Evolutionary conservation across 2,329 filamentous ascomycete genomes (phyloP), one percentile per base, ranked within the genome.

Genomic region (Colletotrichum liriopes): DNA sequence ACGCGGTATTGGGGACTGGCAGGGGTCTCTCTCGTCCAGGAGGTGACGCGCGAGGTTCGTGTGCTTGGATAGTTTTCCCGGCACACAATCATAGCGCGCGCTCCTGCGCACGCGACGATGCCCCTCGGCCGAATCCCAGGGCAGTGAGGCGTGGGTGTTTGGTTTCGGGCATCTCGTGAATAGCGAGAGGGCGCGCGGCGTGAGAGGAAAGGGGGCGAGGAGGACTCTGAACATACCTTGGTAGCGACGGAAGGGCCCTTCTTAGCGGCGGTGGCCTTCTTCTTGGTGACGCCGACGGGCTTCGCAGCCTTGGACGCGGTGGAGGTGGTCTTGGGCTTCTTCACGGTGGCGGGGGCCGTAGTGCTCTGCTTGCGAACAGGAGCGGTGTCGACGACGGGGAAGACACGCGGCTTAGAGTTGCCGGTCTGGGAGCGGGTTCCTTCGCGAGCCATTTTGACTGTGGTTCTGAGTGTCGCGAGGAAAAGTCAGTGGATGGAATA

Each of bases 321-420:
- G 26, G 59, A 51, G 32, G 45, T 54, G 18, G 32, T 52, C 62
- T 74, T 74, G 43, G 67, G 61, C 64, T 72, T 72, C 37, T 55
- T 55, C 7, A 59, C 35, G 32, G 54, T 51, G n/a, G 71, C 35
- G 41, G 63, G 5, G 18, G 60, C 76, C 43, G 69, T 61, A 26
- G 64, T 60, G 72, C 68, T 82, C 76, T 84, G 83, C 80, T 83
- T 83, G 77, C 86, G 83, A 72, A 81, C 80, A 32, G 86, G 85
- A 54, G 80, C 82, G 18, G 85, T 86, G 78, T 88, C 86, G 77
- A 88, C 78, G 55, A 83, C 81, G 72, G 82, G 79, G 78, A 89
- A 84, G 78, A 89, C 81, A 77, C 87, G 86, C 73, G 87, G 87
- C 79, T 84, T 85, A 74, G 86, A 85, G 81, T 86, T 84, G 83